These are phyloP conservation scores for Gloeophyllum trabeum DNA, from an alignment of 768 basidiomycete species.

Conservation along the genomic window DNA sequence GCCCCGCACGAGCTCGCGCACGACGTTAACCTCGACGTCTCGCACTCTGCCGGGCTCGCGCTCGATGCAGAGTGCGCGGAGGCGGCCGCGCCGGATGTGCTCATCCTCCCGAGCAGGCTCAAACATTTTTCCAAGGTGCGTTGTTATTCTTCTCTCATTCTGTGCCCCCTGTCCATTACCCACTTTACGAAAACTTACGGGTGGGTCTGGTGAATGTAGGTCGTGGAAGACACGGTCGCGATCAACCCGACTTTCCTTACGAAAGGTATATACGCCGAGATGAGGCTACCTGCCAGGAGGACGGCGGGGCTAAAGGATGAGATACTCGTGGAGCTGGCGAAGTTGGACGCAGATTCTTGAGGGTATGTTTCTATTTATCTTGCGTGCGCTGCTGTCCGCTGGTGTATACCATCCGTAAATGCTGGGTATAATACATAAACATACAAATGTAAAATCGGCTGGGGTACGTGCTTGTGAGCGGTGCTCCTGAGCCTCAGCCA, in stretches of 20 bases:
- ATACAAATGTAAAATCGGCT: too few relatives aligned
- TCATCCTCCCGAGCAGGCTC: conserved; percentile 80
- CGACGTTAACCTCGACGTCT: conserved; percentile 86
- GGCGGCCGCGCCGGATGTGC: conserved; percentile 63
- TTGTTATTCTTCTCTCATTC: too few relatives aligned
- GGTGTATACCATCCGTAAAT: too few relatives aligned
- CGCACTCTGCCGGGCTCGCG: conserved; percentile 49
- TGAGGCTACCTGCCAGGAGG: too few relatives aligned
- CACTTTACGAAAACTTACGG: not conserved
- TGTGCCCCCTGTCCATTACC: not conserved
- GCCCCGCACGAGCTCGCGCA: conserved; percentile 59
- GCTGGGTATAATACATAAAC: too few relatives aligned
- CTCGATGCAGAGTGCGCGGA: conserved; percentile 18
- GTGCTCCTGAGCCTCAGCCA: too few relatives aligned
- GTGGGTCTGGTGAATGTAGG: conserved; percentile 27
- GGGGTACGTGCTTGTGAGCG: too few relatives aligned
- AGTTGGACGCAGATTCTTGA: too few relatives aligned
- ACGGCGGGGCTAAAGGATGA: too few relatives aligned
- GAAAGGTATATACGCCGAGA: conserved; percentile 40
- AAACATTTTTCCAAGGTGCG: conserved; percentile 85
- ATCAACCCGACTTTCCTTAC: conserved; percentile 79
- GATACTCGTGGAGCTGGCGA: too few relatives aligned
- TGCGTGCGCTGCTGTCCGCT: too few relatives aligned
- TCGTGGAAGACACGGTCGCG: conserved; percentile 64
- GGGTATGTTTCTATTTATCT: too few relatives aligned